Conservation (phyloP, 2,329 filamentous ascomycete genomes). For the Botrytis tulipae region DNA sequence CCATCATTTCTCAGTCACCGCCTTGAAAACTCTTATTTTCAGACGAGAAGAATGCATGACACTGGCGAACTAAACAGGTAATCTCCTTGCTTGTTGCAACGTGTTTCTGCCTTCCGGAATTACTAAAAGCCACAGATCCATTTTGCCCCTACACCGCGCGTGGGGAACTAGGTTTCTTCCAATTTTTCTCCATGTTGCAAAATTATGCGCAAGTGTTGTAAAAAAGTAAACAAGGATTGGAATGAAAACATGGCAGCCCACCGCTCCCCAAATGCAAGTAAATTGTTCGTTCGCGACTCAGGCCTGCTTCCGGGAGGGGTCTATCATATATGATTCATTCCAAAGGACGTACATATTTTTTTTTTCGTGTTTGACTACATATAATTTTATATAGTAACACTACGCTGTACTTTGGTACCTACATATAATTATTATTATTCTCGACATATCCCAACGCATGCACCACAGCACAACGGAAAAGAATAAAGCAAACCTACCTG, state of each 20-base stretch:
- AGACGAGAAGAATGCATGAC: conserved; percentile 1
- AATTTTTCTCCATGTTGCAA: background rate
- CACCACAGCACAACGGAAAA: conserved; percentile 7
- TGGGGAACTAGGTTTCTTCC: conserved; percentile 2
- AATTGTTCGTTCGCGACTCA: conserved; percentile 19
- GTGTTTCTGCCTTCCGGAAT: conserved; percentile 19
- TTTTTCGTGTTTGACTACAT: background rate
- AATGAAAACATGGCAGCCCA: conserved; percentile 12
- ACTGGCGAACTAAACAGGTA: background rate
- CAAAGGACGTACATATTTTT: background rate
- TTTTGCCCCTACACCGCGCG: conserved; percentile 14
- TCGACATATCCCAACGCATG: conserved; percentile 13
- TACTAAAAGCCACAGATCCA: background rate
- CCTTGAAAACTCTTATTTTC: background rate
- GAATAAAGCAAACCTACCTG: conserved; percentile 3
- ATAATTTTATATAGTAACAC: background rate
- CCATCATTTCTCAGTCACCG: background rate
- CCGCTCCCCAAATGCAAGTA: conserved; percentile 15
- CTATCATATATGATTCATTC: conserved; percentile 21
- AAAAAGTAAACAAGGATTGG: background rate
- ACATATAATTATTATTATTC: conserved; percentile 6
- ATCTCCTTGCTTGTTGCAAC: conserved; percentile 14
- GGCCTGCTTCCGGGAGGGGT: conserved; percentile 6
- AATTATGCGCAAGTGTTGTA: background rate
- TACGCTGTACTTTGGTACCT: background rate